These are phyloP conservation scores for Suillus paluster DNA, from an alignment of 768 basidiomycete species.

Conservation along the genomic window DNA sequence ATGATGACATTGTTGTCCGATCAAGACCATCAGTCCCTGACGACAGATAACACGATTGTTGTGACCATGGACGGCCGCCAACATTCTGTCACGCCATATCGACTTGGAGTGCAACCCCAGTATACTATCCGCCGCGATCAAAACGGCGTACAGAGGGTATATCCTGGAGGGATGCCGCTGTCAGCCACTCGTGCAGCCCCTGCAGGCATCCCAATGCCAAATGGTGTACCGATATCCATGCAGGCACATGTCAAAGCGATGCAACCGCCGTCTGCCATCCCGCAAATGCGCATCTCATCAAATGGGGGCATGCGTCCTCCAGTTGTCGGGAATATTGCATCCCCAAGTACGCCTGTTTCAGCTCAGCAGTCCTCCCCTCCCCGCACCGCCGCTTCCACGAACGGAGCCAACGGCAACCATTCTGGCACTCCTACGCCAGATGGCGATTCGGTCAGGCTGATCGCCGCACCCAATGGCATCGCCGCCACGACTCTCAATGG, in stretches of 20 bases:
- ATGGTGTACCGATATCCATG: constrained; percentile 61
- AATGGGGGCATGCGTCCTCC: constrained; percentile 60
- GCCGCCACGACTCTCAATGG: constrained; percentile 29
- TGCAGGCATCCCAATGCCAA: constrained; percentile 31
- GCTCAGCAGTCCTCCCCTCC: constrained; percentile 39
- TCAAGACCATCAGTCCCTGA: constrained; percentile 50
- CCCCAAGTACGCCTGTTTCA: constrained; percentile 26
- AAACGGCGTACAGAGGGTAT: constrained; percentile 22
- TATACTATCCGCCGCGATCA: constrained; percentile 31
- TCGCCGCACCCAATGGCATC: constrained; percentile 22
- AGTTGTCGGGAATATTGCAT: constrained; percentile 36
- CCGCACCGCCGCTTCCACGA: constrained; percentile 31
- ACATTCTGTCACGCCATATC: constrained; percentile 54
- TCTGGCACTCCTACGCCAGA: constrained; percentile 43
- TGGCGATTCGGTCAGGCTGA: constrained; percentile 38
- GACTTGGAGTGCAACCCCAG: constrained; percentile 33
- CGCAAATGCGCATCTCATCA: constrained; percentile 67
- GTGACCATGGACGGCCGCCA: constrained; percentile 53
- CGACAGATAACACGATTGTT: constrained; percentile 55
- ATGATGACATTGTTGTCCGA: constrained; percentile 62
- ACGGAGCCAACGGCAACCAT: constrained; percentile 44
- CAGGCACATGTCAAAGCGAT: constrained; percentile 66
- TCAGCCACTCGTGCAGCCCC: constrained; percentile 25
- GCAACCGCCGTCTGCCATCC: constrained; percentile 51
- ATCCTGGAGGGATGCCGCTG: constrained; percentile 31